A percentile compares a stretch with the other conserved stretches of the same genome.
phyloP scores from a whole-genome alignment of 2,329 filamentous ascomycete species.

The Neospermospora avenae region DNA sequence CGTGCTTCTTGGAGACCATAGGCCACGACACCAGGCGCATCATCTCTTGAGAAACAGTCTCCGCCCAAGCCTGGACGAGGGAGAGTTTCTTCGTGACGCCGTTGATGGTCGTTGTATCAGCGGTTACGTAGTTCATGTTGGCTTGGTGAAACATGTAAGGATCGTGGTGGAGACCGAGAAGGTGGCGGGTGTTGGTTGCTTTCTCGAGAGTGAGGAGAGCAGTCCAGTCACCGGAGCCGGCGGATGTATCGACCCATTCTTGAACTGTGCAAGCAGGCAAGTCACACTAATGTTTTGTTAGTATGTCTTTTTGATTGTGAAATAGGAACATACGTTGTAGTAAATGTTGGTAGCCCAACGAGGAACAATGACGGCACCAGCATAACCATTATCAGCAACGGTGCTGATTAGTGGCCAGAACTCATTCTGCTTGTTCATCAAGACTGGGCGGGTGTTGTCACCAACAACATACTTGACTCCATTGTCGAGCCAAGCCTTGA shows the following conservation, averaged over 20 bases:
- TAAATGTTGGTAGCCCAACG: slow-evolving; percentile 62
- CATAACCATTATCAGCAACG: slow-evolving; percentile 49
- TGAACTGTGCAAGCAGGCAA: slow-evolving; percentile 51
- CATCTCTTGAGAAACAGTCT: slow-evolving; percentile 31
- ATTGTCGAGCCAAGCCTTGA: slow-evolving; percentile 56
- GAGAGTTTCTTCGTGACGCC: slow-evolving; percentile 27
- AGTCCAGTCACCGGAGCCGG: slow-evolving; percentile 50
- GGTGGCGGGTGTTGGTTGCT: slow-evolving; percentile 51
- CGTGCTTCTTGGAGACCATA: slow-evolving; percentile 45
- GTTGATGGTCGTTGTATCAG: slow-evolving; percentile 31
- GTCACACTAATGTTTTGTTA: slow-evolving; percentile 44
- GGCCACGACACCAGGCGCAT: slow-evolving; percentile 28
- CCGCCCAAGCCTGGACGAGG: slow-evolving; percentile 33
- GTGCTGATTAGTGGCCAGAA: slow-evolving; percentile 56
- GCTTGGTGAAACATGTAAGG: slow-evolving; percentile 54
- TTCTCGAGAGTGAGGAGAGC: slow-evolving; percentile 50
- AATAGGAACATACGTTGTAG: slow-evolving; percentile 49
- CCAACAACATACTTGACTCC: slow-evolving; percentile 60
- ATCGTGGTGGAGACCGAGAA: slow-evolving; percentile 47
- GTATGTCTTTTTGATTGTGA: slow-evolving; percentile 29
- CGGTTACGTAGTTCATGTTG: slow-evolving; percentile 52
- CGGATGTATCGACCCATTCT: slow-evolving; percentile 59
- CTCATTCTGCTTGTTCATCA: slow-evolving; percentile 44
- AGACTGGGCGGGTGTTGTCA: slow-evolving; percentile 56
- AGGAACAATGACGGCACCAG: slow-evolving; percentile 53